Percentiles rank a stretch among this genome's conserved stretches.
phyloP scores from a whole-genome alignment of 2,329 filamentous ascomycete species.

The Ambrosiella cleistominuta region DNA sequence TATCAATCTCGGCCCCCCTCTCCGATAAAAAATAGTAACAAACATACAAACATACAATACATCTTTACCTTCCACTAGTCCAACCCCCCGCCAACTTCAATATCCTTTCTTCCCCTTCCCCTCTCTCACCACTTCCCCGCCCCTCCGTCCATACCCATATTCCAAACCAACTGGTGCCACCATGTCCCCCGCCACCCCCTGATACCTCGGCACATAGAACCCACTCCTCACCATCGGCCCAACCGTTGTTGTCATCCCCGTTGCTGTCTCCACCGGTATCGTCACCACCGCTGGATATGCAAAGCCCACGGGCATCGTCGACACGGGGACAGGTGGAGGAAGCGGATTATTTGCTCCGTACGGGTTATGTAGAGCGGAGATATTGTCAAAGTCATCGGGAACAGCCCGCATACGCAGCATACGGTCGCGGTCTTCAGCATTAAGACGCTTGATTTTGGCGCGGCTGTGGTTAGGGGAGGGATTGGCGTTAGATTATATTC shows the following conservation, averaged over 20 bases:
- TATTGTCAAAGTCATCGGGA: constrained; percentile 53
- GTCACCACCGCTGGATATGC: too few relatives aligned
- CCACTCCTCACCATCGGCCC: not conserved
- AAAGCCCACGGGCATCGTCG: too few relatives aligned
- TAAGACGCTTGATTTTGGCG: constrained; percentile 55
- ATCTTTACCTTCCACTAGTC: too few relatives aligned
- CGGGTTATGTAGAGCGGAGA: constrained; percentile 49
- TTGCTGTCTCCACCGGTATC: not conserved
- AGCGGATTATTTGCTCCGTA: constrained; percentile 38
- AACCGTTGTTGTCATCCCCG: not conserved
- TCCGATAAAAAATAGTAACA: too few relatives aligned
- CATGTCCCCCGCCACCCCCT: not conserved
- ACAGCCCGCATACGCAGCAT: constrained; percentile 58
- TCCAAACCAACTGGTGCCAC: not conserved
- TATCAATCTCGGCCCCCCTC: too few relatives aligned
- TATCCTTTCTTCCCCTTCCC: not conserved
- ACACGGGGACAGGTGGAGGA: not conserved
- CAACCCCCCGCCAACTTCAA: not conserved
- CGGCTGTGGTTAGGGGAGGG: constrained; percentile 19
- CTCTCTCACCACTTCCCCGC: not conserved
- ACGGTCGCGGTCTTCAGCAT: constrained; percentile 50
- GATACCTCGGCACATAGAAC: not conserved
- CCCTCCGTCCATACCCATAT: not conserved
- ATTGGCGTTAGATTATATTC: too few relatives aligned
- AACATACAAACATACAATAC: too few relatives aligned